Percentiles rank a stretch among this genome's conserved stretches.
These are phyloP conservation scores for Phytophthora fragariaefolia DNA, from an alignment of 352 stramenopile genomes.

Conservation along the genomic window DNA sequence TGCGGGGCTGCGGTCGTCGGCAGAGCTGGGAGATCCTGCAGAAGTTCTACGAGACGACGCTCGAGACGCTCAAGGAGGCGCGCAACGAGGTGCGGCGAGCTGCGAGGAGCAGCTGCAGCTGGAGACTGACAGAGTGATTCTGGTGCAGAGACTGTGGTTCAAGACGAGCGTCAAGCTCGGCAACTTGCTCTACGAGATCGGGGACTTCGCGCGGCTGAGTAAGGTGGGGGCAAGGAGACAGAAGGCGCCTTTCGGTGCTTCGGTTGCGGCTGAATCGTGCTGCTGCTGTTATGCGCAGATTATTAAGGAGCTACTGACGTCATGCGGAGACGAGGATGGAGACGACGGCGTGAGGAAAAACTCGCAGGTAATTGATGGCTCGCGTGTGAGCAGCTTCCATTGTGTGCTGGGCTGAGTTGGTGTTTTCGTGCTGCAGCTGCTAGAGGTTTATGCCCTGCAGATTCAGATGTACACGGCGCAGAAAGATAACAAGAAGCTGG, in stretches of 20 bases:
- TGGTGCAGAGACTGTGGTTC: conserved; percentile 91
- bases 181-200: conserved; percentile 91
- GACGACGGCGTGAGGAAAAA: conserved; percentile 90
- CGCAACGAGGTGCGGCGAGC: conserved; percentile 58
- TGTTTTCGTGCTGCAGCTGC: conserved; percentile 54
- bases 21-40: conserved; percentile 88
- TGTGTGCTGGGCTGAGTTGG: conserved; percentile 29
- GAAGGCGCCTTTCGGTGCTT: too few relatives aligned
- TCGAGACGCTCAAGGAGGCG: conserved; percentile 86
- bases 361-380: conserved; percentile 68
- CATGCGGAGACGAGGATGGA: conserved; percentile 83
- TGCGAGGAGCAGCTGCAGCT: background rate
- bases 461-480: conserved; percentile 94
- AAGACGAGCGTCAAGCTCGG: conserved; percentile 97
- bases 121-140: background rate
- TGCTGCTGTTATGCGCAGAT: conserved; percentile 44
- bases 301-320: conserved; percentile 86
- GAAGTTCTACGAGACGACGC: conserved; percentile 86
- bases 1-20: background rate
- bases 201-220: conserved; percentile 70
- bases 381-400: too few relatives aligned
- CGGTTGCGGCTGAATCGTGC: too few relatives aligned
- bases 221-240: conserved; percentile 43
- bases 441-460: conserved; percentile 94
- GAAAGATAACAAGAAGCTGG: conserved; percentile 94